Percentiles rank a stretch among this genome's conserved stretches.
phyloP scores from a whole-genome alignment of 345 rosid genomes.

The Pelargonium nanum region DNA sequence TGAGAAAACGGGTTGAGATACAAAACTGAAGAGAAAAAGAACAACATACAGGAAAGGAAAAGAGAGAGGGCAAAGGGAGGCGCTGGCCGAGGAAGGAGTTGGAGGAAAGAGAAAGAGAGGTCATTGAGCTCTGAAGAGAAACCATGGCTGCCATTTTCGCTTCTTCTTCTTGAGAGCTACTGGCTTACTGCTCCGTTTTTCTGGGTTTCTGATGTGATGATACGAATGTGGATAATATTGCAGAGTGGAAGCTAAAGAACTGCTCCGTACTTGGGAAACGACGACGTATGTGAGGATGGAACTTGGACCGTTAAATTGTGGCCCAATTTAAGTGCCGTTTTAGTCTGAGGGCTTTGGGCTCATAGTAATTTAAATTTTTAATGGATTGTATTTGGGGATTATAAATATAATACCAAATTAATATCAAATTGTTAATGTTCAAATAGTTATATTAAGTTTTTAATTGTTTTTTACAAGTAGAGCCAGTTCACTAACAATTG shows the following conservation, averaged over 20 bases:
- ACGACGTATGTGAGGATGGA: neutral
- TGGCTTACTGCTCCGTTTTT: neutral
- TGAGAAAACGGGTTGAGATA: neutral
- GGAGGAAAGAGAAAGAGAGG: constrained; percentile 48
- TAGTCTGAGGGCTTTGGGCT: too few relatives aligned
- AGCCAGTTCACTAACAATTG: too few relatives aligned
- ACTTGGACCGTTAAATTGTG: too few relatives aligned
- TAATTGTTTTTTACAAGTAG: too few relatives aligned
- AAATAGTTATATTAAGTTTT: too few relatives aligned
- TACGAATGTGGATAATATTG: neutral
- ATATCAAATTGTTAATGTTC: too few relatives aligned
- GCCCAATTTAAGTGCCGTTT: too few relatives aligned
- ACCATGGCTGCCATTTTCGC: constrained; percentile 55
- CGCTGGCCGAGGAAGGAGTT: constrained; percentile 65
- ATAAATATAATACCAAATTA: too few relatives aligned
- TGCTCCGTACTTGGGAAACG: neutral
- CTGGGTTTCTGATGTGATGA: constrained; percentile 8
- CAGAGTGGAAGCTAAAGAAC: neutral
- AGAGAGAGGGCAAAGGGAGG: constrained; percentile 34
- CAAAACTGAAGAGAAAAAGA: neutral
- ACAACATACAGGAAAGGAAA: constrained; percentile 32
- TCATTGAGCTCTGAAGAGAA: constrained; percentile 68
- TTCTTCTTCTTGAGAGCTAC: constrained; percentile 16
- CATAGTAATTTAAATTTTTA: too few relatives aligned
- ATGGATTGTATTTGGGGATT: too few relatives aligned